These are phyloP conservation scores for Yamadazyma pseudoaaseri DNA, from an alignment of 1,139 yeast species.

Conservation along the genomic window DNA sequence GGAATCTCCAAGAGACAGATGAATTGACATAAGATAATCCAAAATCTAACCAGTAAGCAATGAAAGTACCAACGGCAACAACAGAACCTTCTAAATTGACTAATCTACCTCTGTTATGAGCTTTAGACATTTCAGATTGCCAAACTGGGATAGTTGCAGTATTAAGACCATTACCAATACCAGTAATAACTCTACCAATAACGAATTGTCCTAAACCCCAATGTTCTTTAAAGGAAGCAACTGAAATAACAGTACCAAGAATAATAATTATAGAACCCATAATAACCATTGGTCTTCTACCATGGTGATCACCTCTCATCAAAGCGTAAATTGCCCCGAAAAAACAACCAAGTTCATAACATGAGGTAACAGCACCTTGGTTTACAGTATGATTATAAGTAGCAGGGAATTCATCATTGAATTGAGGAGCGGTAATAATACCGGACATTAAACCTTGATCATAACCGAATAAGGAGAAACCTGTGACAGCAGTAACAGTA, in stretches of 20 bases:
- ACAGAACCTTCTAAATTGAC: slow-evolving; percentile 70
- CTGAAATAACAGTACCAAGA: slow-evolving; percentile 46
- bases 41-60: slow-evolving; percentile 46
- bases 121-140: slow-evolving; percentile 36
- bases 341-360: slow-evolving; percentile 76
- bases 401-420: slow-evolving; percentile 57
- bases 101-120: slow-evolving; percentile 46
- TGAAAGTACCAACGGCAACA: slow-evolving; percentile 46
- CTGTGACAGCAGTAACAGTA: slow-evolving; percentile 58
- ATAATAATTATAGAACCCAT: slow-evolving; percentile 40
- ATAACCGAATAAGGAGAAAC: slow-evolving; percentile 68
- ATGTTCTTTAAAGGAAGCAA: slow-evolving; percentile 57
- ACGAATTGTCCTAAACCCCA: slow-evolving; percentile 43
- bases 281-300: slow-evolving; percentile 44
- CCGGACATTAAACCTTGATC: slow-evolving; percentile 82
- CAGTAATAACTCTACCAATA: slow-evolving; percentile 46
- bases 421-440: slow-evolving; percentile 59
- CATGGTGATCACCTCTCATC: slow-evolving; percentile 40
- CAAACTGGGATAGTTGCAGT: slow-evolving; percentile 42
- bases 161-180: slow-evolving; percentile 36
- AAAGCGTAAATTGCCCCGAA: slow-evolving; percentile 55
- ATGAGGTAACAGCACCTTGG: slow-evolving; percentile 69
- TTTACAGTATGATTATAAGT: slow-evolving; percentile 41
- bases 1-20: slow-evolving; percentile 34
- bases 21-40: slow-evolving; percentile 54